Evolutionary conservation across 495 filamentous ascomycete species (phyloP), one percentile per base, ranked within the genome.

Genomic region (Aspergillus cavernicola): DNA sequence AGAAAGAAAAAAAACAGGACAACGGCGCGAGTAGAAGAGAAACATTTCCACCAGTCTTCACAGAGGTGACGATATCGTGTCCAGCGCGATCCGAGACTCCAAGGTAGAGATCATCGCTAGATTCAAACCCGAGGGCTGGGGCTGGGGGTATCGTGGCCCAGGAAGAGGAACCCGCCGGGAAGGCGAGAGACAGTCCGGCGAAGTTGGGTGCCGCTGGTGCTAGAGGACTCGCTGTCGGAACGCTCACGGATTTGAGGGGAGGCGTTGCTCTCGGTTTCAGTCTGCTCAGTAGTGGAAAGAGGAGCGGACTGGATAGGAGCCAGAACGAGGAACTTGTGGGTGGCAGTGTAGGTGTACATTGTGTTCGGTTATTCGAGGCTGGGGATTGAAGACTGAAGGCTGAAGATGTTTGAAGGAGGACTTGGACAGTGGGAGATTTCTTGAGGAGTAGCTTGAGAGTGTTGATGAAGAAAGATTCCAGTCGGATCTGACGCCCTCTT

Each of bases 301-400:
- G 71, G 71, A 33, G 64, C 66, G 33, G 59, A 70, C 50, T 73
- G 64, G 33, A 60, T 68, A 31, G 71, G 71, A 42, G 70, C 67
- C 53, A 75, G 50, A 43, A 74, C 63, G 57, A 74, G 63, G 60
- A 74, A 74, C 45, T 65, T 64, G 57, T 55, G 41, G 55, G 64
- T 60, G 53, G 69, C 56, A 52, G 68, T 68, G 53, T 63, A 42
- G 59, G 68, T 60, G 61, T 69, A 68, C 71, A 74, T 74, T 58
- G 57, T 71, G 59, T 45, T 46, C 15, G 38, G 39, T 55, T 39
- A 45, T 24, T 48, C 50, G 47, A 50, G 48, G 37, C 29, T 56
- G 52, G 41, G 39, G 10, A 31, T 26, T 45, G 31, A 40, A 29
- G 23, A 50, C 26, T 37, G 52, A 35, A 51, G 20, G 39, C 7